These are phyloP conservation scores for Daedaleopsis nitida DNA, from an alignment of 768 basidiomycete genomes.

Conservation along the genomic window DNA sequence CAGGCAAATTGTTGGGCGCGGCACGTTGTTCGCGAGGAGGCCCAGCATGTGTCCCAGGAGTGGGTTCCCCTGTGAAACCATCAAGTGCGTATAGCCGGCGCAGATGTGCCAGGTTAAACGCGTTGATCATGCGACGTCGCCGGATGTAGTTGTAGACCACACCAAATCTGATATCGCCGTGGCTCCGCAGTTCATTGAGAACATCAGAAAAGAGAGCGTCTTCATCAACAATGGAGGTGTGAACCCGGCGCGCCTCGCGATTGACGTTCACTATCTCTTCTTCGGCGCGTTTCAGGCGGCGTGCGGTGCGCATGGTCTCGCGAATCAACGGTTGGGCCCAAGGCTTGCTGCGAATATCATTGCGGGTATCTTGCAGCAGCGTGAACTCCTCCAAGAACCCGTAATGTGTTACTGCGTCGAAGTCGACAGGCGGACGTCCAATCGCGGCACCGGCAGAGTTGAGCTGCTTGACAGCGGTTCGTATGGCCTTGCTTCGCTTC, in stretches of 20 bases:
- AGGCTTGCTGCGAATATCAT: slow-evolving; percentile 27
- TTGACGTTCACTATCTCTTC: slow-evolving; percentile 30
- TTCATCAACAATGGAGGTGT: slow-evolving; percentile 29
- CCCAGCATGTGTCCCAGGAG: neutral
- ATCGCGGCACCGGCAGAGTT: slow-evolving; percentile 31
- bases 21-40: neutral
- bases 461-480: slow-evolving; percentile 31
- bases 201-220: slow-evolving; percentile 3
- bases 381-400: slow-evolving; percentile 34
- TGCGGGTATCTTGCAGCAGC: slow-evolving; percentile 29
- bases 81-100: slow-evolving; percentile 7
- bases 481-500: slow-evolving; percentile 26
- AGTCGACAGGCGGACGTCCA: slow-evolving; percentile 27
- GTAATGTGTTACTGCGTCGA: slow-evolving; percentile 29
- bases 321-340: slow-evolving; percentile 31
- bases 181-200: neutral
- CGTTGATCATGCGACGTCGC: slow-evolving; percentile 11
- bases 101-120: slow-evolving; percentile 7
- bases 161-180: neutral
- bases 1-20: no score
- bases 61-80: slow-evolving; percentile 3
- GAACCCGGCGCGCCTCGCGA: slow-evolving; percentile 29
- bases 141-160: slow-evolving; percentile 1
- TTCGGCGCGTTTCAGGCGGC: slow-evolving; percentile 22
- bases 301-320: slow-evolving; percentile 24